These are phyloP conservation scores for Parasitella parasitica DNA, from an alignment of 371 early-diverging fungal genomes.

Conservation along the genomic window DNA sequence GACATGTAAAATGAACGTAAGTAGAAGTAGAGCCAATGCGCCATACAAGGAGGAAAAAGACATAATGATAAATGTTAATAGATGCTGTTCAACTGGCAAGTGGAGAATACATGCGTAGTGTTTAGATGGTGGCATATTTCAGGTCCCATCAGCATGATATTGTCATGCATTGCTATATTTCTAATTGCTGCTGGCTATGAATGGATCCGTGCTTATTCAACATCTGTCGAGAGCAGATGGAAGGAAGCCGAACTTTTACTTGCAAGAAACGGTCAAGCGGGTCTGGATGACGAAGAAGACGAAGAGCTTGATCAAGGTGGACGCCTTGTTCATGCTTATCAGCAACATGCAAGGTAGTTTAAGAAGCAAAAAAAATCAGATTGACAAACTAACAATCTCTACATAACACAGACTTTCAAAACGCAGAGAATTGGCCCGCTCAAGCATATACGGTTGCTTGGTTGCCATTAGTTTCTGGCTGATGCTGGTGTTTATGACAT, in stretches of 20 bases:
- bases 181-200: slow-evolving; percentile 66
- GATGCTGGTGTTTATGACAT: slow-evolving; percentile 86
- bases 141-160: slow-evolving; percentile 42
- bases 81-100: slow-evolving; percentile 84
- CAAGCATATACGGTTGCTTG: slow-evolving; percentile 58
- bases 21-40: no score
- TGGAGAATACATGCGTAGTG: slow-evolving; percentile 73
- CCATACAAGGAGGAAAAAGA: no score
- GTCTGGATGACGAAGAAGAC: neutral
- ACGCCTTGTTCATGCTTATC: slow-evolving; percentile 18
- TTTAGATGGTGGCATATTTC: slow-evolving; percentile 77
- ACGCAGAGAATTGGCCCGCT: slow-evolving; percentile 46
- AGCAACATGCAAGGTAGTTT: slow-evolving; percentile 12
- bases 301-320: slow-evolving; percentile 11
- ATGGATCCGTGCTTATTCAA: slow-evolving; percentile 50
- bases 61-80: no score
- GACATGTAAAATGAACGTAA: slow-evolving; percentile 39
- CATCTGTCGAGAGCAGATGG: slow-evolving; percentile 48
- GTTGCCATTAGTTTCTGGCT: slow-evolving; percentile 67
- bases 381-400: neutral
- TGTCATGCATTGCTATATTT: slow-evolving; percentile 61
- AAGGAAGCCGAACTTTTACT: slow-evolving; percentile 13
- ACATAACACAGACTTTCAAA: slow-evolving; percentile 31
- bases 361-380: no score
- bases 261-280: slow-evolving; percentile 11